Conservation (phyloP, 1,139 yeast species). For the Keqinozyma sinolaborantium region DNA sequence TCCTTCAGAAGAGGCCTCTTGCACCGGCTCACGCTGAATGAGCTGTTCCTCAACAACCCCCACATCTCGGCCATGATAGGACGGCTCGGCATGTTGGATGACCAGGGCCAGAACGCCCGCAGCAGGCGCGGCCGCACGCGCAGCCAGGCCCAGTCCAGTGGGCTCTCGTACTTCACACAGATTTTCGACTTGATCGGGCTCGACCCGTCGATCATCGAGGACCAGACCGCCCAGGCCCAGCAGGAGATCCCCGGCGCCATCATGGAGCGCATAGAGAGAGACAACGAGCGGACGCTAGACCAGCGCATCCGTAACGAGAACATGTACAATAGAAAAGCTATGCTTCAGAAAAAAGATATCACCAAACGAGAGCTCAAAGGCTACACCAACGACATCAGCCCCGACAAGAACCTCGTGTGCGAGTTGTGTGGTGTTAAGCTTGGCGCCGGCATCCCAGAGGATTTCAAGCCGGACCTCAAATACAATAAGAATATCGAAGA, state of each 20-base stretch:
- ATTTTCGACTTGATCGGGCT: slow-evolving; percentile 1
- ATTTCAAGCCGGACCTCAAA: slow-evolving; percentile 32
- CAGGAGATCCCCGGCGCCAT: slow-evolving; percentile 25
- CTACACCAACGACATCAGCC: slow-evolving; percentile 36
- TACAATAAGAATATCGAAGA: slow-evolving; percentile 24
- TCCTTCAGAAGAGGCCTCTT: not conserved
- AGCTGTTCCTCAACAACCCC: not conserved
- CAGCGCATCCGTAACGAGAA: slow-evolving; percentile 30
- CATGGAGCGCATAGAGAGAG: slow-evolving; percentile 40
- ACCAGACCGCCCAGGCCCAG: slow-evolving; percentile 6
- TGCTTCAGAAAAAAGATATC: slow-evolving; percentile 25
- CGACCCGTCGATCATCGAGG: not conserved
- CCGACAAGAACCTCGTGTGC: slow-evolving; percentile 45
- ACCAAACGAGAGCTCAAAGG: slow-evolving; percentile 21
- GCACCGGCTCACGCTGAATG: not conserved
- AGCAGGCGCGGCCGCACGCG: slow-evolving; percentile 2
- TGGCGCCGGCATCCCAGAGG: slow-evolving; percentile 67
- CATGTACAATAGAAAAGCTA: slow-evolving; percentile 23
- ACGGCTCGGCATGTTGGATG: slow-evolving; percentile 1
- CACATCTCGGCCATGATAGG: not conserved
- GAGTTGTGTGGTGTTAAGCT: slow-evolving; percentile 66
- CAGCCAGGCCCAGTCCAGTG: not conserved
- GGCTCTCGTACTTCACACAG: not conserved
- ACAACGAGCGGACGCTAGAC: slow-evolving; percentile 35
- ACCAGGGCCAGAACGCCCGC: slow-evolving; percentile 4